Evolutionary conservation across 495 filamentous ascomycete species (phyloP).

Genomic region (Chlorociboria aeruginascens): DNA sequence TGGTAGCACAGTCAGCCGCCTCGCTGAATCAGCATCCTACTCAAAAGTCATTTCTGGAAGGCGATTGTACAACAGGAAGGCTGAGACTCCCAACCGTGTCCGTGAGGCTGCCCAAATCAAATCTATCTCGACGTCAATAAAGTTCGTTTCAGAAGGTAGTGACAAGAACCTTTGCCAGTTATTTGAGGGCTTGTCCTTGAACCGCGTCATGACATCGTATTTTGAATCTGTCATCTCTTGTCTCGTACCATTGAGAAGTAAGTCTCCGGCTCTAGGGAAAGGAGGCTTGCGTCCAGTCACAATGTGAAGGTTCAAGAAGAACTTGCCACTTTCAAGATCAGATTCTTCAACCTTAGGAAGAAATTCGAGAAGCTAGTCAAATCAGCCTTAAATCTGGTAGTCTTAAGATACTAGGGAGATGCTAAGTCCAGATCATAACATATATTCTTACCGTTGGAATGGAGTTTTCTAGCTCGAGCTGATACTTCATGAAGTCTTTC

Average conservation of each 20-base stretch:
- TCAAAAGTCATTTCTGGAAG: neutral
- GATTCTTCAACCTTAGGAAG: constrained; percentile 9
- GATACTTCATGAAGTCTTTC: constrained; percentile 11
- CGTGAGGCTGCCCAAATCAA: constrained; percentile 9
- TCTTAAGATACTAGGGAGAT: too few relatives aligned
- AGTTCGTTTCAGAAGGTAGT: neutral
- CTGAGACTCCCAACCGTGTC: constrained; percentile 2
- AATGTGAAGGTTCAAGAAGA: constrained; percentile 18
- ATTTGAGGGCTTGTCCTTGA: constrained; percentile 2
- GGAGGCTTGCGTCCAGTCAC: constrained; percentile 17
- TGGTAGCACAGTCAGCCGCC: neutral
- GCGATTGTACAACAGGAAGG: too few relatives aligned
- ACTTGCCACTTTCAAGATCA: constrained; percentile 10
- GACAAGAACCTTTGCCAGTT: constrained; percentile 11
- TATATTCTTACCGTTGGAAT: constrained; percentile 12
- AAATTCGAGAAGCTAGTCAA: constrained; percentile 5
- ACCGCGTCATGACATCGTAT: constrained; percentile 18
- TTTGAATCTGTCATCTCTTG: constrained; percentile 18
- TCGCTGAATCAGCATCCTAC: neutral
- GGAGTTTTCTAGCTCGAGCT: constrained; percentile 9
- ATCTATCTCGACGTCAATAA: constrained; percentile 1
- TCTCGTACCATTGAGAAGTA: constrained; percentile 13
- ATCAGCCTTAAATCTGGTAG: neutral
- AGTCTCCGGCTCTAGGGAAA: constrained; percentile 13
- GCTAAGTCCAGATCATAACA: neutral